Percentiles rank a stretch among this genome's conserved stretches.
These are phyloP conservation scores for Neonectria hederae DNA, from an alignment of 2,329 filamentous ascomycete species.

Conservation along the genomic window DNA sequence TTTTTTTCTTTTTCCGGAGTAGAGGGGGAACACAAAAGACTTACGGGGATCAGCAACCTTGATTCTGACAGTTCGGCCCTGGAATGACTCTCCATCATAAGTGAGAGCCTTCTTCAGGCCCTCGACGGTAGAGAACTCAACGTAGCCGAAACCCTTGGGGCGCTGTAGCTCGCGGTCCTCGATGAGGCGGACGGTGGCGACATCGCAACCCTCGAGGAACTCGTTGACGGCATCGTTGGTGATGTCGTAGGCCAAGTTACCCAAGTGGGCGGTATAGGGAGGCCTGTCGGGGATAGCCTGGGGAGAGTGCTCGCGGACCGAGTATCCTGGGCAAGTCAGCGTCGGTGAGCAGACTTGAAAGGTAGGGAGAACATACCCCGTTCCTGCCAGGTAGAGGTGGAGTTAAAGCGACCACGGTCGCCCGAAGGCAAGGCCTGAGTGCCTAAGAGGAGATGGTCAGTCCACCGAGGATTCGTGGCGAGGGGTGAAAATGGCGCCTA, in stretches of 20 bases:
- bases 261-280: constrained; percentile 94
- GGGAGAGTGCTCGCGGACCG: constrained; percentile 77
- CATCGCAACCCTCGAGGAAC: constrained; percentile 85
- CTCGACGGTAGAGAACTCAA: constrained; percentile 88
- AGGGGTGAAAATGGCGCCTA: constrained; percentile 40
- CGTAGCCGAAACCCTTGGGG: constrained; percentile 98
- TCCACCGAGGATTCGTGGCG: constrained; percentile 27
- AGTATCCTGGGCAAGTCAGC: constrained; percentile 59
- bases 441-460: constrained; percentile 50
- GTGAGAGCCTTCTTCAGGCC: constrained; percentile 91
- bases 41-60: constrained; percentile 98
- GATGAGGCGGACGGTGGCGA: constrained; percentile 93
- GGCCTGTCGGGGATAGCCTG: constrained; percentile 82
- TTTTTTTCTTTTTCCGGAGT: background rate
- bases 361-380: constrained; percentile 49
- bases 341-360: constrained; percentile 1
- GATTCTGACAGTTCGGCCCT: constrained; percentile 89
- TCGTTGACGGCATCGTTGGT: constrained; percentile 83
- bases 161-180: constrained; percentile 94
- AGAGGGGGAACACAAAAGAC: constrained; percentile 46
- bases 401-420: constrained; percentile 54
- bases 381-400: constrained; percentile 54
- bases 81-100: constrained; percentile 82
- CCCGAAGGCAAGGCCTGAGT: constrained; percentile 65
- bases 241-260: constrained; percentile 96